Evolutionary conservation across 78 protist genomes (phyloP).

Genomic region (Chrysochromulina parva): DNA sequence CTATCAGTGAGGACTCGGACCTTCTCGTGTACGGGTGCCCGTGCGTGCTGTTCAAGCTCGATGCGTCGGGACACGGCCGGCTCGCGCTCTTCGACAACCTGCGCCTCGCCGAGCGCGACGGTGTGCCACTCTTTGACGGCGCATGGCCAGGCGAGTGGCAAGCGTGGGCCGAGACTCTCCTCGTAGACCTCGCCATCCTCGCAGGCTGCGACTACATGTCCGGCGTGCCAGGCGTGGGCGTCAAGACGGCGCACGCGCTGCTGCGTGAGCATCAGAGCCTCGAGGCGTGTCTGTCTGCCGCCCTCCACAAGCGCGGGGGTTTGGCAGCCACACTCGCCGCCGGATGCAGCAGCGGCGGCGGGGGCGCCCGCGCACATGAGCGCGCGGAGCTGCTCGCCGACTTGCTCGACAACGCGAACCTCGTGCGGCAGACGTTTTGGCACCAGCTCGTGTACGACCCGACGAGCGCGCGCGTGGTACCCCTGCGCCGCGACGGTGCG

Average conservation of each 20-base stretch:
- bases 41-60: background rate
- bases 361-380: no score
- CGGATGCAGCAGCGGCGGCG: no score
- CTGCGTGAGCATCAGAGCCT: constrained; percentile 48
- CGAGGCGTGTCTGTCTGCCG: constrained; percentile 27
- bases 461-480: no score
- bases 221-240: constrained; percentile 84
- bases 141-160: background rate
- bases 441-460: no score
- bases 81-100: background rate
- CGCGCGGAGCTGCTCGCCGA: no score
- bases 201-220: constrained; percentile 96
- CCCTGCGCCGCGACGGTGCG: background rate
- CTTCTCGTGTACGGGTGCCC: constrained; percentile 84
- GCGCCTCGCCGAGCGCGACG: background rate
- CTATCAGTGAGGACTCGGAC: constrained; percentile 97
- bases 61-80: background rate
- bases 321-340: no score
- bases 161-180: background rate
- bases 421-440: no score
- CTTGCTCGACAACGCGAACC: no score
- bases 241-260: constrained; percentile 78
- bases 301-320: no score
- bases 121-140: background rate
- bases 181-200: constrained; percentile 76